phyloP scores from a whole-genome alignment of 306 rosid genomes.

The Hippophae gyantsensis region DNA sequence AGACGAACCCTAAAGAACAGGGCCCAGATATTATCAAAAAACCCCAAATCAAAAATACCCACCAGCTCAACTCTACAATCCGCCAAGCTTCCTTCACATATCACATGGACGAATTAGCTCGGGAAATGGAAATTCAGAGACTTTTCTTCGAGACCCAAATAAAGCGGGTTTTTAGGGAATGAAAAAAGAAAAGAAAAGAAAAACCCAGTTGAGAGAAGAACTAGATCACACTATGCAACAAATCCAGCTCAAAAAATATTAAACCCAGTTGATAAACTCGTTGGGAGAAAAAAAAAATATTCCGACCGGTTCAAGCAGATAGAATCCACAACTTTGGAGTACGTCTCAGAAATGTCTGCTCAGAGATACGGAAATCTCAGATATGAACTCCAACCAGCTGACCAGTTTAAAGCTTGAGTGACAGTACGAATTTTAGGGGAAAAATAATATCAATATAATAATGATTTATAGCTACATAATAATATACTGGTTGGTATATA shows the following conservation, averaged over 20 bases:
- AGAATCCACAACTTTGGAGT: constrained; percentile 26
- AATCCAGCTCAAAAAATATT: constrained; percentile 19
- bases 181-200: constrained; percentile 10
- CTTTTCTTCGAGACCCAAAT: constrained; percentile 20
- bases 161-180: constrained; percentile 3
- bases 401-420: constrained; percentile 46
- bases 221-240: constrained; percentile 27
- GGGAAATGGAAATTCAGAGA: constrained; percentile 23
- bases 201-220: constrained; percentile 23
- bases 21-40: constrained; percentile 38
- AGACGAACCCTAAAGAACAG: constrained; percentile 39
- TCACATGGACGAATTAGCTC: constrained; percentile 18
- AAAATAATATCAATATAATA: background rate
- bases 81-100: constrained; percentile 11
- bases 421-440: constrained; percentile 8
- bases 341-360: constrained; percentile 54
- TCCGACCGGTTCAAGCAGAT: background rate
- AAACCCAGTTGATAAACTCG: constrained; percentile 16
- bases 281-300: background rate
- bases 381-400: constrained; percentile 41
- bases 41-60: constrained; percentile 32
- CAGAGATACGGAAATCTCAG: constrained; percentile 50
- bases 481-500: background rate
- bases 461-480: background rate
- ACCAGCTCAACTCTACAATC: constrained; percentile 18